Percentiles rank a stretch among this genome's conserved stretches.
These are phyloP conservation scores for Xylariaceae sp. DNA, from an alignment of 2,329 filamentous ascomycete species.

Conservation along the genomic window DNA sequence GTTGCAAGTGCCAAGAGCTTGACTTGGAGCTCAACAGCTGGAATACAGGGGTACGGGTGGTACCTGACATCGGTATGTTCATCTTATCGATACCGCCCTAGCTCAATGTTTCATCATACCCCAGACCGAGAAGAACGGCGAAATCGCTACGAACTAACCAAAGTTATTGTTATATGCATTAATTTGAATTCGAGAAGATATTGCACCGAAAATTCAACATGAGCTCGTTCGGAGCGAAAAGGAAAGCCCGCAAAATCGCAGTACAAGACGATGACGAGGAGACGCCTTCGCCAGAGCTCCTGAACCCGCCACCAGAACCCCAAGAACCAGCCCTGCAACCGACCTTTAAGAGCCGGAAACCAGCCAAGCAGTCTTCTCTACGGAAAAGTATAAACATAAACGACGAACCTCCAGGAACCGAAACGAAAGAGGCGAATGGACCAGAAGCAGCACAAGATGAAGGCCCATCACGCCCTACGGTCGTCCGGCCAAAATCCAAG, in stretches of 20 bases:
- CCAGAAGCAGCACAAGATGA: constrained; percentile 37
- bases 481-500: constrained; percentile 53
- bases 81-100: neutral
- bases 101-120: too few relatives aligned
- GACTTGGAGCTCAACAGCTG: too few relatives aligned
- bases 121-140: too few relatives aligned
- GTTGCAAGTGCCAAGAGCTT: neutral
- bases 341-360: constrained; percentile 41
- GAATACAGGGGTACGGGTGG: too few relatives aligned
- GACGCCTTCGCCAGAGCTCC: constrained; percentile 15
- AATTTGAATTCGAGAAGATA: too few relatives aligned
- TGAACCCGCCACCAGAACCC: constrained; percentile 24
- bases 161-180: too few relatives aligned
- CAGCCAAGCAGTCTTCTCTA: constrained; percentile 53
- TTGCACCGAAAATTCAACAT: constrained; percentile 32
- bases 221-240: constrained; percentile 51
- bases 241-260: constrained; percentile 74
- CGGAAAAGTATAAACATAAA: constrained; percentile 49
- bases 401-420: constrained; percentile 30
- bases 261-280: constrained; percentile 59
- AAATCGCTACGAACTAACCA: too few relatives aligned
- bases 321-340: constrained; percentile 34
- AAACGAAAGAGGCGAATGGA: constrained; percentile 18
- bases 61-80: too few relatives aligned
- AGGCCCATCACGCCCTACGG: constrained; percentile 43